Evolutionary conservation across 2,329 filamentous ascomycete species (phyloP).

Genomic region (Metarhizium anisopliae): DNA sequence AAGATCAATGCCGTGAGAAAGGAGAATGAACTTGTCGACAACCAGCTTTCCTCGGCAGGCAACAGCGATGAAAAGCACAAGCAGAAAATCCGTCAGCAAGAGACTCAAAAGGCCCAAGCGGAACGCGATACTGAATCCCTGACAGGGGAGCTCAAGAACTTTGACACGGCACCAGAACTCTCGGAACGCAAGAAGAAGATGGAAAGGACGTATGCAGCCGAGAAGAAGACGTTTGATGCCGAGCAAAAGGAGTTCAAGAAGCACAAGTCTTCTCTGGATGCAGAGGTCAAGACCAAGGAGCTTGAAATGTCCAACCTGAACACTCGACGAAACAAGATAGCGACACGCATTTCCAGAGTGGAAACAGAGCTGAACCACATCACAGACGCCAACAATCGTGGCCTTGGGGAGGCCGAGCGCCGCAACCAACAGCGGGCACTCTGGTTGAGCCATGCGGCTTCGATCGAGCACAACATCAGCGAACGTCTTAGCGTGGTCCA

Average conservation of each 20-base stretch:
- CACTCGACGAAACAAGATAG: constrained; percentile 64
- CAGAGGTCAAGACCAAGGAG: constrained; percentile 52
- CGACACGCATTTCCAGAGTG: constrained; percentile 61
- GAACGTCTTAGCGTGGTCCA: constrained; percentile 33
- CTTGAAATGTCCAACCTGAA: constrained; percentile 55
- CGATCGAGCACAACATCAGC: constrained; percentile 36
- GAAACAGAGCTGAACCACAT: constrained; percentile 65
- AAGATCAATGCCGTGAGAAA: constrained; percentile 59
- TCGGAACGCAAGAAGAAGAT: constrained; percentile 45
- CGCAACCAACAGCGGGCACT: constrained; percentile 40
- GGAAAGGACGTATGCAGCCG: constrained; percentile 42
- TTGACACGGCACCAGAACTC: constrained; percentile 57
- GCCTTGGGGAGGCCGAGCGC: constrained; percentile 54
- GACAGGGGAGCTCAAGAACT: constrained; percentile 49
- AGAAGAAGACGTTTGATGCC: constrained; percentile 52
- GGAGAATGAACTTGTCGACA: constrained; percentile 62
- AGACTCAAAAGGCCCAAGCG: constrained; percentile 60
- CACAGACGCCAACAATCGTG: constrained; percentile 57
- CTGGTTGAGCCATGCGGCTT: constrained; percentile 37
- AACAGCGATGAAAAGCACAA: constrained; percentile 68
- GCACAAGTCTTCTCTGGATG: constrained; percentile 53
- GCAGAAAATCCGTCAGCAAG: constrained; percentile 67
- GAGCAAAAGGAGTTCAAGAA: constrained; percentile 45
- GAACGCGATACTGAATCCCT: constrained; percentile 48
- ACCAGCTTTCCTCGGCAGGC: constrained; percentile 58